Percentiles rank a stretch among this genome's conserved stretches.
Conservation (phyloP, 768 basidiomycete genomes). For the Serendipita sp. region DNA sequence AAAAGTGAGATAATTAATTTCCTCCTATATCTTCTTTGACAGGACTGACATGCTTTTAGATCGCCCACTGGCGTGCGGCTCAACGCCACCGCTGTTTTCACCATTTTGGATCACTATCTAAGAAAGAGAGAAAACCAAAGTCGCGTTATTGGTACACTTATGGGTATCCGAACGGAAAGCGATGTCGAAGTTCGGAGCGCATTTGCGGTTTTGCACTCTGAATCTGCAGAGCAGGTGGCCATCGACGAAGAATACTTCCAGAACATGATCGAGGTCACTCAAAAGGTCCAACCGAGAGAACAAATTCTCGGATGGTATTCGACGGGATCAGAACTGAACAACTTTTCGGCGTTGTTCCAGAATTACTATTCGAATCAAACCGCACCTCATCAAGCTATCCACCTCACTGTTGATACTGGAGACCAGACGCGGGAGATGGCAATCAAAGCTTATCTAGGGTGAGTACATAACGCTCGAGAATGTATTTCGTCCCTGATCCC, state of each 20-base stretch:
- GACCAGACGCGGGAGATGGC: constrained; percentile 50
- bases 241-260: constrained; percentile 95
- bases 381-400: constrained; percentile 72
- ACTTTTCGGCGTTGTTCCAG: constrained; percentile 92
- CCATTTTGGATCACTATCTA: constrained; percentile 93
- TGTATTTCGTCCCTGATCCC: constrained; percentile 8
- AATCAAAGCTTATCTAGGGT: constrained; percentile 81
- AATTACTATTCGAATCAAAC: constrained; percentile 95
- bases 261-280: constrained; percentile 80
- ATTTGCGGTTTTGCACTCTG: constrained; percentile 85
- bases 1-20: not conserved
- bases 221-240: constrained; percentile 82
- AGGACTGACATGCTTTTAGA: not conserved
- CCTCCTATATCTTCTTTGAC: not conserved
- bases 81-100: constrained; percentile 84
- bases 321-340: constrained; percentile 78
- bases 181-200: constrained; percentile 52
- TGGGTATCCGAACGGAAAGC: constrained; percentile 55
- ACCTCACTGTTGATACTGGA: constrained; percentile 80
- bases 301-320: constrained; percentile 96
- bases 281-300: constrained; percentile 70
- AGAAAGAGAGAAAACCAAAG: constrained; percentile 66
- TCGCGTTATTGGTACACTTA: constrained; percentile 88
- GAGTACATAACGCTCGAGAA: constrained; percentile 11
- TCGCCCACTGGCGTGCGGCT: constrained; percentile 59